phyloP scores from a whole-genome alignment of 495 filamentous ascomycete genomes.

The Penicillium arizonense region DNA sequence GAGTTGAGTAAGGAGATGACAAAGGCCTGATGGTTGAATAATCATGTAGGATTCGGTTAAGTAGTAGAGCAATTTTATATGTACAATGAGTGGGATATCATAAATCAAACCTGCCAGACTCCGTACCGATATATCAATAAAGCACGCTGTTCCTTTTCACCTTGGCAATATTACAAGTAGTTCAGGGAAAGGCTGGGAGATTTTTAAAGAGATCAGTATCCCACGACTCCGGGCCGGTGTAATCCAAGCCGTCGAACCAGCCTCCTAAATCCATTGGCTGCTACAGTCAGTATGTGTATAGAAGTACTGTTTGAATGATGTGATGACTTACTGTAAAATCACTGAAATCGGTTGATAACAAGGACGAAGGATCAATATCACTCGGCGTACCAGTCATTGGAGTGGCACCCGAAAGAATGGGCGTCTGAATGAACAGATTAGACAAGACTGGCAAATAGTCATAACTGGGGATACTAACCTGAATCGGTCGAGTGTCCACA shows the following conservation, averaged over 20 bases:
- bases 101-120: no score
- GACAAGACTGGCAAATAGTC: neutral
- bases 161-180: neutral
- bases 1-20: neutral
- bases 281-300: slow-evolving; percentile 14
- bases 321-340: slow-evolving; percentile 29
- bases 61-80: no score
- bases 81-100: no score
- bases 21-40: neutral
- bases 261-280: slow-evolving; percentile 37
- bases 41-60: neutral
- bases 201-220: slow-evolving; percentile 27
- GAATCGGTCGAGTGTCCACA: slow-evolving; percentile 9
- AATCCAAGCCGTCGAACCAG: slow-evolving; percentile 32
- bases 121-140: no score
- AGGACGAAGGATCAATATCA: slow-evolving; percentile 28
- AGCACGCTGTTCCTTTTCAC: no score
- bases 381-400: slow-evolving; percentile 18
- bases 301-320: no score
- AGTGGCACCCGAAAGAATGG: slow-evolving; percentile 4
- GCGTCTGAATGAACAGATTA: slow-evolving; percentile 9
- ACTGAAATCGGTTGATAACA: slow-evolving; percentile 24
- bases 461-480: slow-evolving; percentile 6
- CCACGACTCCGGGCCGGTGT: slow-evolving; percentile 29
- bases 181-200: slow-evolving; percentile 9